Evolutionary conservation across 768 basidiomycete species (phyloP), one percentile per base, ranked within the genome.

Genomic region (Zangia roseola): DNA sequence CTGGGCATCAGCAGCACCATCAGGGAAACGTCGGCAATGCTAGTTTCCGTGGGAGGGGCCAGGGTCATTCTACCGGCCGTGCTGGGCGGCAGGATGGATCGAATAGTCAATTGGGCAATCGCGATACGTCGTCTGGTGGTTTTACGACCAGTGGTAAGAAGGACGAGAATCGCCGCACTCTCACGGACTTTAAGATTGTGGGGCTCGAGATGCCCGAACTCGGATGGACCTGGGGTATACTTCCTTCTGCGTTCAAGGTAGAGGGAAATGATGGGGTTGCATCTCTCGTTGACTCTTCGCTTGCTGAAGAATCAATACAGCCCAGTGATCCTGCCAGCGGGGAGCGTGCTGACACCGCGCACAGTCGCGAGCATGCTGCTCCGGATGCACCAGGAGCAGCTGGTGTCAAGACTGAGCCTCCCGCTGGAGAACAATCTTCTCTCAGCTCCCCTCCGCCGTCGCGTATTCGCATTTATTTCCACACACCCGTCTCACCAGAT

Each of bases 101-200:
- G 30, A 51, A 34, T 56, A 43, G 54, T 39, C 61, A 62, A n/a
- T 72, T 76, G 63, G 71, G 71, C 49, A 62, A 74, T 39, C 75
- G 80, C 63, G 83, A 88, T 64, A 74, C 75, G 35, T 56, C 72
- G 17, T 60, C 72, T 56, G 67, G 71, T 45, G 73, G 76, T 42
- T 77, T 68, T 57, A 69, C 75, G 60, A 69, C 69, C 40, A 63
- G 70, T 62, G 83, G 84, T 78, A 90, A 90, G 79, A 88, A 86
- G 70, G 88, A 91, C 64, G 90, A 92, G 69, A 87, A 88, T 65
- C 82, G 86, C 62, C 83, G 91, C 60, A 97, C 94, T 25, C 83
- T 99, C 58, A 97, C 94, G 31, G 95, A 98, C 73, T 99, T 99
- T 81, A 91, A 95, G 73, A 93, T 99, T 65, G 77, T 94, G 62